Evolutionary conservation across 345 rosid genomes (phyloP).

Genomic region (Raphanus raphanistrum): DNA sequence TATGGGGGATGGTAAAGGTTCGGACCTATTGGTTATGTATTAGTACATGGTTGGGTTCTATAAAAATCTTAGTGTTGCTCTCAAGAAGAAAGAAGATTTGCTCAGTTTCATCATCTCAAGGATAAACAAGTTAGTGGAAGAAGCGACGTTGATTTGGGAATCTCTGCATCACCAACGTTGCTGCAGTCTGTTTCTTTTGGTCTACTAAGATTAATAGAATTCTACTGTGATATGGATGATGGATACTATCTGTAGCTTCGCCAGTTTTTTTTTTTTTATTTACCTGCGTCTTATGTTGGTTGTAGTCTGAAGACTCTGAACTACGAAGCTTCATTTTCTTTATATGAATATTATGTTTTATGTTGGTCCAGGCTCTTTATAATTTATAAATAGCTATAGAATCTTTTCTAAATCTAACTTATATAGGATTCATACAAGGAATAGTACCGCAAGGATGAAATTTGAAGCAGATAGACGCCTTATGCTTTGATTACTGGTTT

Average conservation of each 20-base stretch:
- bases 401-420: background rate
- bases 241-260: conserved; percentile 6
- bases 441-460: too few relatives aligned
- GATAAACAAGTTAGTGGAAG: conserved; percentile 16
- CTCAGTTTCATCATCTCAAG: conserved; percentile 6
- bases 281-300: background rate
- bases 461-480: too few relatives aligned
- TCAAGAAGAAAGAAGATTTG: conserved; percentile 29
- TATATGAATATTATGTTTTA: background rate
- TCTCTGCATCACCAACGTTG: conserved; percentile 21
- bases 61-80: background rate
- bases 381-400: background rate
- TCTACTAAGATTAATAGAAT: background rate
- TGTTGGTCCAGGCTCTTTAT: background rate
- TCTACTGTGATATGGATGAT: background rate
- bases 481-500: too few relatives aligned
- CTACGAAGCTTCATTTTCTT: background rate
- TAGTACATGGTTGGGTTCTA: conserved; percentile 22
- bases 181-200: conserved; percentile 12
- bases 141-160: conserved; percentile 2
- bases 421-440: too few relatives aligned
- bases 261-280: background rate
- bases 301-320: background rate
- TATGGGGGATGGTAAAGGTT: conserved; percentile 13
- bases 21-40: conserved; percentile 4